Evolutionary conservation across 2,329 filamentous ascomycete genomes (phyloP), one percentile per base, ranked within the genome.

Genomic region (Diaporthe sp.): DNA sequence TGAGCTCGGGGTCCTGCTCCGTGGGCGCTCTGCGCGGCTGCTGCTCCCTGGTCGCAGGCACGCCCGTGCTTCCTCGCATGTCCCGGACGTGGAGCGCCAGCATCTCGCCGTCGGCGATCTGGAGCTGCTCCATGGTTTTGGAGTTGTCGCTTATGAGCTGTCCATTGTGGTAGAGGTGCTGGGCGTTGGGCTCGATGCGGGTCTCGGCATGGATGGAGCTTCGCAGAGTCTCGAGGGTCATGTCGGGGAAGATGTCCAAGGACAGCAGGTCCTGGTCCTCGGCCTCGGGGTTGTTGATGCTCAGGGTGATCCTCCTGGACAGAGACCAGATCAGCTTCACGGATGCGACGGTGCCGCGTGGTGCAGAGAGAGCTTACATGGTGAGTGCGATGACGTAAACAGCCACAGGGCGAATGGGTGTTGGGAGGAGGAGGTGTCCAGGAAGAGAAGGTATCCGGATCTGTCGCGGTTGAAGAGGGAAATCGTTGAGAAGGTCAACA

Each of bases 151-250:
- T 90, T 73, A 99, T 91, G 57, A 96, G 90, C 78, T 92, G 91
- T 78, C 96, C 97, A 83, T 98, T 97, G 86, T 96, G 94, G 85
- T 97, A 97, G 82, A 98, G 92, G 82, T 95, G 92, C 84, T 98
- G 95, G 63, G 93, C 89, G 60, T 88, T 87, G 25, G 92, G 90
- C 39, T 94, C 91, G 79, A 98, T 92, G 80, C 88, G 88, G 67
- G 93, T 93, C 85, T 98, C 96, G 84, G 92, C 94, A 83, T 97
- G 92, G 82, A 99, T 94, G 82, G 95, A 94, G 82, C 93, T 94
- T 85, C 98, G 98, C 79, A 99, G 90, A 72, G 95, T 93, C 81
- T 93, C 93, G 80, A 98, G 86, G 65, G 94, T 95, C 88, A 97
- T 95, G 81, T 95, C 94, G 57, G 92, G 89, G 77, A 94, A 93